A percentile compares a stretch with the other conserved stretches of the same genome.
Evolutionary conservation across 2,329 filamentous ascomycete genomes (phyloP).

Genomic region (Incumbomyces lentus): DNA sequence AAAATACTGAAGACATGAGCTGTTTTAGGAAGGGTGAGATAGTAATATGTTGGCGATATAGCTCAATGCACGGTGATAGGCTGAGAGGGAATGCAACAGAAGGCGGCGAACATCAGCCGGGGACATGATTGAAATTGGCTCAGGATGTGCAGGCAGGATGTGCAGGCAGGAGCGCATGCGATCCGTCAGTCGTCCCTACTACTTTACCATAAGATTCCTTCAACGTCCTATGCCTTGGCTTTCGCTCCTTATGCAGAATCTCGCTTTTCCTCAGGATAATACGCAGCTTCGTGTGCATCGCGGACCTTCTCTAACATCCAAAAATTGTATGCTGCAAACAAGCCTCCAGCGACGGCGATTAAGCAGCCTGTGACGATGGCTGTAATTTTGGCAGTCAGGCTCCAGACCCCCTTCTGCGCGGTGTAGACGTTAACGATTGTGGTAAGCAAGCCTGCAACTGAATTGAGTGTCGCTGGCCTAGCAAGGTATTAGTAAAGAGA

Average conservation of each 20-base stretch:
- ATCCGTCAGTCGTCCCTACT: too few relatives aligned
- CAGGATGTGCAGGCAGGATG: conserved; percentile 7
- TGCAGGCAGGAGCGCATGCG: background rate
- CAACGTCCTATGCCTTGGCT: too few relatives aligned
- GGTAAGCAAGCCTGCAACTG: conserved; percentile 40
- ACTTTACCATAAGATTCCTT: too few relatives aligned
- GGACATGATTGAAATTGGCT: background rate
- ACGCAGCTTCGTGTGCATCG: conserved; percentile 25
- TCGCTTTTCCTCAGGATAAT: conserved; percentile 15
- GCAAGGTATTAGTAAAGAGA: conserved; percentile 6
- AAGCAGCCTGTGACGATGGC: conserved; percentile 20
- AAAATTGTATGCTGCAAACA: conserved; percentile 31
- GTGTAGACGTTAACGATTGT: conserved; percentile 41
- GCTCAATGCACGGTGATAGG: background rate
- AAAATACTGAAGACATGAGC: background rate
- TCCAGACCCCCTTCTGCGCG: conserved; percentile 24
- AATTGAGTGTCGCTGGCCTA: conserved; percentile 34
- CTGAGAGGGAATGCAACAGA: background rate
- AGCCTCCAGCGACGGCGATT: conserved; percentile 13
- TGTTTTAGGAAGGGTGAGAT: background rate
- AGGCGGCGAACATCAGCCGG: background rate
- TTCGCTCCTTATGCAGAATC: background rate
- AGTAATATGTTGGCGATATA: background rate
- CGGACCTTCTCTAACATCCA: conserved; percentile 26
- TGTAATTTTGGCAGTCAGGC: conserved; percentile 23